phyloP scores from a whole-genome alignment of 1,284 basidiomycete species.

The Austropuccinia psidii region DNA sequence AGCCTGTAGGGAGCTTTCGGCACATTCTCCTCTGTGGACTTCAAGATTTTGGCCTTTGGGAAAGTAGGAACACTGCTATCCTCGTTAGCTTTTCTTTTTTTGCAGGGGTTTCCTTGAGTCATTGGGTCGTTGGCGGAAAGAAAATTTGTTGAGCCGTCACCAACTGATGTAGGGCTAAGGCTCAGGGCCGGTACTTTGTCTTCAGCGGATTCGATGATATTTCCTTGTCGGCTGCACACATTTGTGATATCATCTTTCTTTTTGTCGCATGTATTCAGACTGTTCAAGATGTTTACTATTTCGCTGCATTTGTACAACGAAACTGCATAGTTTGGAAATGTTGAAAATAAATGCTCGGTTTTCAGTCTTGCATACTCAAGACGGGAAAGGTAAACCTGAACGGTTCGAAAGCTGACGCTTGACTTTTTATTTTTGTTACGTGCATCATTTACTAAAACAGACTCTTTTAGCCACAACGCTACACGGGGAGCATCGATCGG shows the following conservation, averaged over 20 bases:
- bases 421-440: conserved; percentile 21
- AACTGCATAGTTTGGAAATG: neutral
- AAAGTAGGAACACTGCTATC: neutral
- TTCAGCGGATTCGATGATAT: neutral
- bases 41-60: neutral
- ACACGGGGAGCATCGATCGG: conserved; percentile 30
- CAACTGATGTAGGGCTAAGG: neutral
- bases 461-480: conserved; percentile 30
- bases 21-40: neutral
- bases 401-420: conserved; percentile 23
- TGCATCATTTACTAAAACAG: conserved; percentile 1
- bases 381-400: conserved; percentile 35
- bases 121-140: neutral
- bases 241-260: neutral
- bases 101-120: neutral
- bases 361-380: conserved; percentile 30
- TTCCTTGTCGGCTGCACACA: too few relatives aligned
- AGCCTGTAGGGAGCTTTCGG: neutral
- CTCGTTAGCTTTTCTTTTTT: neutral
- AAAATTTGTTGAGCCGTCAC: neutral
- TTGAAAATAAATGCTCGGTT: conserved; percentile 15
- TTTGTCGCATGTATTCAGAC: neutral
- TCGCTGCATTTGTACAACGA: conserved; percentile 22
- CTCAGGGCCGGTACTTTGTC: neutral
- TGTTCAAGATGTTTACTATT: conserved; percentile 17